Percentiles rank a stretch among this genome's conserved stretches.
These are phyloP conservation scores for Nepenthes mirabilis DNA, from an alignment of 148 eudicot genomes.

Conservation along the genomic window DNA sequence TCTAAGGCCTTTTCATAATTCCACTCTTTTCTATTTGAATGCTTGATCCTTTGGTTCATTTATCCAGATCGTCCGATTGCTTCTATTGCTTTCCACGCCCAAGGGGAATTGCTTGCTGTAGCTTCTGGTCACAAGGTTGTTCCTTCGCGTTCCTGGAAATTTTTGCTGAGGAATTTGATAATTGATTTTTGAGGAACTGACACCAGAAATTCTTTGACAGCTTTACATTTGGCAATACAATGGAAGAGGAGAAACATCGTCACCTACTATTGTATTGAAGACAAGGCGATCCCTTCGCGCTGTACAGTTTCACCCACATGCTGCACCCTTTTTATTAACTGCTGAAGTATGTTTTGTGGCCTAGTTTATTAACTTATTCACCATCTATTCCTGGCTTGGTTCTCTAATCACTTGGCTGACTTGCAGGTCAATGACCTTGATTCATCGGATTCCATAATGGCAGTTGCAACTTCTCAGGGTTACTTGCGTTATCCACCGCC, in stretches of 20 bases:
- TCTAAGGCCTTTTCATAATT: background rate
- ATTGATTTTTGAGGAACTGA: constrained; percentile 5
- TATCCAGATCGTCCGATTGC: constrained; percentile 92
- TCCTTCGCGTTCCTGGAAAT: background rate
- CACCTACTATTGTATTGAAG: constrained; percentile 77
- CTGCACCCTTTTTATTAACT: constrained; percentile 80
- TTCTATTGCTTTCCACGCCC: constrained; percentile 94
- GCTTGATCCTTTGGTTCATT: constrained; percentile 5
- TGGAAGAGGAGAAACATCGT: constrained; percentile 55
- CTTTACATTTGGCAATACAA: constrained; percentile 95
- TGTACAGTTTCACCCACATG: constrained; percentile 97
- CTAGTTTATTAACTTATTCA: background rate
- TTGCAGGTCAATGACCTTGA: constrained; percentile 92
- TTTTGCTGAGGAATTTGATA: background rate
- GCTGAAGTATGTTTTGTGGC: constrained; percentile 62
- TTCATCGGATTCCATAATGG: constrained; percentile 82
- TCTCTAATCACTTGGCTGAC: background rate
- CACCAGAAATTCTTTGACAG: constrained; percentile 23
- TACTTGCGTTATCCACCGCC: constrained; percentile 89
- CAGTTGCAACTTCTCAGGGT: constrained; percentile 82
- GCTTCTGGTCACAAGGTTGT: constrained; percentile 98
- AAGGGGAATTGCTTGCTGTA: constrained; percentile 90
- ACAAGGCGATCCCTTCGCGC: constrained; percentile 96
- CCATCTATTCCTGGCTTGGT: background rate
- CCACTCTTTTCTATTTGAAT: constrained; percentile 2